phyloP scores from a whole-genome alignment of 768 basidiomycete genomes.

The Lentinus brumalis region DNA sequence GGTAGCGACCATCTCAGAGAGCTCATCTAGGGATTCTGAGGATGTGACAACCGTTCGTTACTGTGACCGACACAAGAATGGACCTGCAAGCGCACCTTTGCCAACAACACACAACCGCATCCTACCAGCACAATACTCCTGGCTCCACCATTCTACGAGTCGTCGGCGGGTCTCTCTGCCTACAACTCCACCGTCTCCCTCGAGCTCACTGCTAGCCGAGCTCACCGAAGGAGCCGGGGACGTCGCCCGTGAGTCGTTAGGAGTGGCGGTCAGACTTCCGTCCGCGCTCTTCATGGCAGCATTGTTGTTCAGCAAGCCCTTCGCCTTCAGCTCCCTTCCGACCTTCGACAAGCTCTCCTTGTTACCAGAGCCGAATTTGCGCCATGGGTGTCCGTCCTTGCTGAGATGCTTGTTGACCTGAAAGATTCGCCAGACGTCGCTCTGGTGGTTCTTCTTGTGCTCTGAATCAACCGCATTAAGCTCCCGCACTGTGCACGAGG shows the following conservation, averaged over 20 bases:
- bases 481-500: slow-evolving; percentile 86
- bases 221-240: slow-evolving; percentile 62
- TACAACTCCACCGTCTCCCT: slow-evolving; percentile 74
- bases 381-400: slow-evolving; percentile 79
- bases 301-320: slow-evolving; percentile 42
- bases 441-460: slow-evolving; percentile 93
- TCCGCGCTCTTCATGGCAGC: slow-evolving; percentile 30
- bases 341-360: slow-evolving; percentile 68
- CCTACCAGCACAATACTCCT: slow-evolving; percentile 79
- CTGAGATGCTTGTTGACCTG: slow-evolving; percentile 90
- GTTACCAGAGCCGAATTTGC: slow-evolving; percentile 91
- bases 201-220: slow-evolving; percentile 56
- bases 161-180: slow-evolving; percentile 81
- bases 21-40: slow-evolving; percentile 74
- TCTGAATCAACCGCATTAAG: slow-evolving; percentile 96
- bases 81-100: slow-evolving; percentile 50
- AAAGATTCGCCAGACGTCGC: slow-evolving; percentile 91
- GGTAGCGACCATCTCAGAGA: slow-evolving; percentile 60
- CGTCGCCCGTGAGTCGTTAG: slow-evolving; percentile 53
- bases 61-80: not conserved
- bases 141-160: slow-evolving; percentile 82
- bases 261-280: slow-evolving; percentile 31
- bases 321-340: slow-evolving; percentile 56
- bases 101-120: slow-evolving; percentile 84
- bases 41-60: slow-evolving; percentile 29